Base-by-base conservation (phyloP, 108 stramenopile genomes). In the Skeletonema potamos region DNA sequence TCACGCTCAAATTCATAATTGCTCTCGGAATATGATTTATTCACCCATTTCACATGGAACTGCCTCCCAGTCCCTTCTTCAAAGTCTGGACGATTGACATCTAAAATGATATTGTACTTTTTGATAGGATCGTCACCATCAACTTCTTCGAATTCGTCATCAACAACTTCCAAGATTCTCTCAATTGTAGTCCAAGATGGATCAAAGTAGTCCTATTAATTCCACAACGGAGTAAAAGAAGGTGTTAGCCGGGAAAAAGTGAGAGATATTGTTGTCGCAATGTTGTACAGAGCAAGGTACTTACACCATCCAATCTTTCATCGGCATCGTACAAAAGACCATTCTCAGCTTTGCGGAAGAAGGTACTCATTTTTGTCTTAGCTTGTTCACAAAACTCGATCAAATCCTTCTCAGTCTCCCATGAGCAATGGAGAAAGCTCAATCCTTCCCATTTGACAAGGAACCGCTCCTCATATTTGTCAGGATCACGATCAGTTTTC, bases 1-100 rank as follows among this genome's bases (percentile, higher is more conserved):
- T 96, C 95, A 0, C 95, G 82, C 68, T 96, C 95, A 44, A 84
- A 93, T 66, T 96, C 95, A 30, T 74, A 96, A 17, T 83, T 76
- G 28, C 64, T 68, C 5, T 93, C 92, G 11, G 72, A 66, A 68
- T 92, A 96, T 4, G 82, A 70, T 18, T 70, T 76, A 26, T 85
- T 84, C 54, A 73, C 66, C 92, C 92, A 96, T 61, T 96, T 96
- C 68, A 96, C 73, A 17, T 90, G 70, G 39, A 96, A 85, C 62
- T 89, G 84, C 0, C 92, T 77, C 4, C 95, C 95, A 9, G 85
- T 86, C 3, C 89, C 89, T 33, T 65, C 48, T 33, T 89, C 90
- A 70, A 86, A 92, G 22, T 85, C 58, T 20, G 86, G 76, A 15
- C 73, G 41, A 37, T 88, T 82, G n/a, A 64, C 70, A 66, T 96